Conservation (phyloP, 805 yeast genomes). For the Nakazawaea holstii region DNA sequence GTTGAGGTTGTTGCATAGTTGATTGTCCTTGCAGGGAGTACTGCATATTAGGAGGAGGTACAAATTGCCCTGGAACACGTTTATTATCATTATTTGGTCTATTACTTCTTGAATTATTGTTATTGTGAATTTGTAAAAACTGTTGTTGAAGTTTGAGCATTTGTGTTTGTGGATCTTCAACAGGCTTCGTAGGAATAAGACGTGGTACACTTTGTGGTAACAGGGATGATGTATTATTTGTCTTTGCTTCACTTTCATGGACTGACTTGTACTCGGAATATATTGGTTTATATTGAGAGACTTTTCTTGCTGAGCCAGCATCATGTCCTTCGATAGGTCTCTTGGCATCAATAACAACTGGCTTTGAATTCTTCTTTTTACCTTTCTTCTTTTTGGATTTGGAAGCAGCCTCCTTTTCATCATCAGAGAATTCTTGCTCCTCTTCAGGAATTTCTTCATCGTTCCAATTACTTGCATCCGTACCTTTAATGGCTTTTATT, state of each 20-base stretch:
- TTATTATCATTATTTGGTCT: no score
- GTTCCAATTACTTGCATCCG: slow-evolving; percentile 91
- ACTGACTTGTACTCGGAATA: slow-evolving; percentile 4
- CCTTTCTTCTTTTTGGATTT: slow-evolving; percentile 61
- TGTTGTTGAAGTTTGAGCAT: slow-evolving; percentile 17
- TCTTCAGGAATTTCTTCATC: slow-evolving; percentile 93
- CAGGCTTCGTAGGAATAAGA: not conserved
- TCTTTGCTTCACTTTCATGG: not conserved
- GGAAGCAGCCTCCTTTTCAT: slow-evolving; percentile 75
- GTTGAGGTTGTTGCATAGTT: no score
- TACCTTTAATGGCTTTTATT: slow-evolving; percentile 69
- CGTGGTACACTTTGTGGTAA: not conserved
- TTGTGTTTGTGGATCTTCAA: slow-evolving; percentile 11
- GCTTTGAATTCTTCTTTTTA: slow-evolving; percentile 37
- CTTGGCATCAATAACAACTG: slow-evolving; percentile 9
- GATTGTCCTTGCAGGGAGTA: no score
- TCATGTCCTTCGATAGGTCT: slow-evolving; percentile 11
- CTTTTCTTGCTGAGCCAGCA: slow-evolving; percentile 2
- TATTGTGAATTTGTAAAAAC: slow-evolving; percentile 8
- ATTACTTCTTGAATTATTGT: slow-evolving; percentile 2
- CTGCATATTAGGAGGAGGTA: slow-evolving; percentile 7
- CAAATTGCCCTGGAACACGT: slow-evolving; percentile 12
- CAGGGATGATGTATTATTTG: not conserved
- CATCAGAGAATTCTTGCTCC: slow-evolving; percentile 94
- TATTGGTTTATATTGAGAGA: slow-evolving; percentile 2